A percentile compares a stretch with the other conserved stretches of the same genome.
Evolutionary conservation across 2,329 filamentous ascomycete species (phyloP).

Genomic region (Apiospora saccharicola): DNA sequence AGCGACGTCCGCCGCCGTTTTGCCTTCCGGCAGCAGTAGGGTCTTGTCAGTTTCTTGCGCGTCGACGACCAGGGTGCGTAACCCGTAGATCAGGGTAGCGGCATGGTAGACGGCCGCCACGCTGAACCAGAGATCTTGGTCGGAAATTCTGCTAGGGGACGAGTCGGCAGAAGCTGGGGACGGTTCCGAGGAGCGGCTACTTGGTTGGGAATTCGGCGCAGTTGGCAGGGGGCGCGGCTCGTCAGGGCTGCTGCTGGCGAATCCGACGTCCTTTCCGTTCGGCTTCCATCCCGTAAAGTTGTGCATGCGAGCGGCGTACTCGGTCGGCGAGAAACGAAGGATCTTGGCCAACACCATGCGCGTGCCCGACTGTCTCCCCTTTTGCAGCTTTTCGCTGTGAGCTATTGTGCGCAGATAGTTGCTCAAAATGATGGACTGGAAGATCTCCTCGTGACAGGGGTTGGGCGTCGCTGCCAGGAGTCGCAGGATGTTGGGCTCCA

Average conservation of each 20-base stretch:
- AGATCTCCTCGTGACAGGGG: constrained; percentile 28
- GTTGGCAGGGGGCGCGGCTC: neutral
- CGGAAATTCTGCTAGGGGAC: neutral
- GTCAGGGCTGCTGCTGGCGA: neutral
- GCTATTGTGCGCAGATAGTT: constrained; percentile 29
- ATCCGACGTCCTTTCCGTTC: constrained; percentile 27
- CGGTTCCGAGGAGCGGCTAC: neutral
- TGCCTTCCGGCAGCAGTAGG: neutral
- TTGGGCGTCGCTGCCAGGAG: constrained; percentile 26
- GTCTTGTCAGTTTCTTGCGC: constrained; percentile 1
- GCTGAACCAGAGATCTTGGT: constrained; percentile 24
- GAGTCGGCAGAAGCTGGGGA: constrained; percentile 20
- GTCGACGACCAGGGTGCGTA: constrained; percentile 27
- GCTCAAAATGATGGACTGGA: constrained; percentile 27
- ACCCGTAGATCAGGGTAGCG: constrained; percentile 24
- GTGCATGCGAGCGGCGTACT: constrained; percentile 27
- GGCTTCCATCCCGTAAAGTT: constrained; percentile 27
- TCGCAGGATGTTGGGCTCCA: constrained; percentile 26
- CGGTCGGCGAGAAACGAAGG: constrained; percentile 24
- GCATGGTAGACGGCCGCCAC: constrained; percentile 26
- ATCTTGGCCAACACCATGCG: constrained; percentile 28
- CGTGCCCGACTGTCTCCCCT: constrained; percentile 25
- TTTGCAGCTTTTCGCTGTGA: neutral
- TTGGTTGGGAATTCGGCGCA: neutral
- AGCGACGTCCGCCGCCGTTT: neutral